Conservation (phyloP, 169 alveolate species). For the Plasmodium billcollinsi region DNA sequence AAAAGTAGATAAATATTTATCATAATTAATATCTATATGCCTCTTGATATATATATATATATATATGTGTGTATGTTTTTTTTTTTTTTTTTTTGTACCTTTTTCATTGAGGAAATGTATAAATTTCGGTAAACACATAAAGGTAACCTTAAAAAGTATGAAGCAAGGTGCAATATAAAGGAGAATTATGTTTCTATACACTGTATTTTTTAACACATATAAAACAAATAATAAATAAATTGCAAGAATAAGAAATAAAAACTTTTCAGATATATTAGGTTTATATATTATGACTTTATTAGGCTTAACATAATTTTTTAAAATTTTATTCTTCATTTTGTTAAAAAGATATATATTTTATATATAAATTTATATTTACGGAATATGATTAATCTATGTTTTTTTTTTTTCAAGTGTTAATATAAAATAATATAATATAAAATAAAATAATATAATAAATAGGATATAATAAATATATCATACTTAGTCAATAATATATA, state of each 20-base stretch:
- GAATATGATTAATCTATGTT: background rate
- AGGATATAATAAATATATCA: too few relatives aligned
- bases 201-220: constrained; percentile 40
- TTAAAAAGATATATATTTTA: too few relatives aligned
- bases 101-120: constrained; percentile 60
- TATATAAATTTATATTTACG: background rate
- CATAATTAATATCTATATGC: too few relatives aligned
- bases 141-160: constrained; percentile 59
- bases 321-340: constrained; percentile 37
- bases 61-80: too few relatives aligned
- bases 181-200: constrained; percentile 52
- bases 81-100: constrained; percentile 9
- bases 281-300: constrained; percentile 6
- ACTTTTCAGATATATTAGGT: constrained; percentile 41
- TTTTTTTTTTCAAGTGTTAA: background rate
- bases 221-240: constrained; percentile 54
- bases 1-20: too few relatives aligned
- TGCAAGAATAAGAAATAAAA: constrained; percentile 30
- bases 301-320: background rate
- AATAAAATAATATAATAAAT: background rate
- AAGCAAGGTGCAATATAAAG: constrained; percentile 43
- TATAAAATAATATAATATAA: background rate
- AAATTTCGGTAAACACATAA: constrained; percentile 55
- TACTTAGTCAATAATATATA: too few relatives aligned
- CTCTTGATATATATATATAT: too few relatives aligned